Evolutionary conservation across 2,329 filamentous ascomycete genomes (phyloP).

Genomic region (Aspergillus jensenii): DNA sequence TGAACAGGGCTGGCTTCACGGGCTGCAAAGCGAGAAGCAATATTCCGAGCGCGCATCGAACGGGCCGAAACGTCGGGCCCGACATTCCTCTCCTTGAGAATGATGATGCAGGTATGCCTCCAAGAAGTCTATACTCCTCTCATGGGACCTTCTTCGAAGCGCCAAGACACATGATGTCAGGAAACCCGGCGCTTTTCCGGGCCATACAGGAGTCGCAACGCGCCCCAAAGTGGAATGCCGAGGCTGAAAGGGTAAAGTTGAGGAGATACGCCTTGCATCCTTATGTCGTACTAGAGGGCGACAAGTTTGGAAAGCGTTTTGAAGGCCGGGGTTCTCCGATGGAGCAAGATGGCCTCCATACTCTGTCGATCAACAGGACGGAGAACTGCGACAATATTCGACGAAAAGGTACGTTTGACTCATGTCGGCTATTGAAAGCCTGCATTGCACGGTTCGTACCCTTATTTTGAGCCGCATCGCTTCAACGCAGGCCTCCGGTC

Average conservation of each 20-base stretch:
- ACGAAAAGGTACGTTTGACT: neutral
- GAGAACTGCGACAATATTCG: neutral
- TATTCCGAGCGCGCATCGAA: neutral
- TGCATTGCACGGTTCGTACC: neutral
- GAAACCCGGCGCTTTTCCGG: neutral
- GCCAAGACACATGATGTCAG: neutral
- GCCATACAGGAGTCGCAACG: neutral
- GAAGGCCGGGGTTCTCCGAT: neutral
- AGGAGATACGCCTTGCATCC: neutral
- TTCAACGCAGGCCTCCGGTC: neutral
- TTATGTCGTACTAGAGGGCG: neutral
- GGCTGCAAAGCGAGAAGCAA: neutral
- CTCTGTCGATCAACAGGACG: neutral
- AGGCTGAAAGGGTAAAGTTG: neutral
- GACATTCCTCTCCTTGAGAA: neutral
- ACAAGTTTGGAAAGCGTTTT: neutral
- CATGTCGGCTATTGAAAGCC: neutral
- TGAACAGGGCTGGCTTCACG: neutral
- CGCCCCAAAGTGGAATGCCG: neutral
- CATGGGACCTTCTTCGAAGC: neutral
- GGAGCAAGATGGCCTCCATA: neutral
- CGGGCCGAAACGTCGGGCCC: neutral
- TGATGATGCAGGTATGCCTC: neutral
- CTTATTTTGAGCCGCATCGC: constrained; percentile 4
- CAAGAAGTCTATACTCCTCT: too few species aligned